Evolutionary conservation across 805 yeast species (phyloP), one percentile per base, ranked within the genome.

Genomic region (Candida peoriensis): DNA sequence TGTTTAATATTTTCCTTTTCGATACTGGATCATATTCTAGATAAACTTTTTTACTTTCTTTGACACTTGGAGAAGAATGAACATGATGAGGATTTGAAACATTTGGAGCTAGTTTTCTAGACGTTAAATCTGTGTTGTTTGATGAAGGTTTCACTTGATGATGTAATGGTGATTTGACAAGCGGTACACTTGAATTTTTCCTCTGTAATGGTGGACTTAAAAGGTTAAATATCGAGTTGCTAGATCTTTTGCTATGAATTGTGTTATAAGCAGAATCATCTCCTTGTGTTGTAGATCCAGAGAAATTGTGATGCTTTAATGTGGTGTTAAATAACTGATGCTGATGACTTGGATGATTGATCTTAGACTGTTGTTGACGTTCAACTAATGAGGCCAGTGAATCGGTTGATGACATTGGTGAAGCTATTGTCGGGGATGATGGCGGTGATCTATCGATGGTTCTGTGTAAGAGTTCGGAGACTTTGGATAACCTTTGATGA

Each of bases 1-100:
- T 78, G 60, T 93, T 93, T 42, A 93, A 68, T 23, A 81, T 77
- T 54, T 89, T 84, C 33, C 93, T 74, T 42, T 81, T 78, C 1
- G 81, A 77, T 5, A 82, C 72, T 0, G 97, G 97, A 57, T 93
- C 96, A 60, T 86, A 88, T 47, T 89, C 95, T 24, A 90, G 71
- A 23, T 71, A 74, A 12, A 93, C 85, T 39, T 74, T 73, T 39
- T 74, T 78, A 1, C 96, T 89, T 55, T 90, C 97, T 52, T 83
- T 87, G 6, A 89, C 96, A 25, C 55, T 58, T 12, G 55, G 55
- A 13, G 57, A 42, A 2, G 53, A 51, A 29, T 50, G 55, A 1
- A 47, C 37, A 32, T 50, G 54, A 16, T 47, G 48, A 14, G 57
- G 55, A 24, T 50, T 50, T 8, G 45, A 23, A 15, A 30, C 40